Evolutionary conservation across 2,329 filamentous ascomycete genomes (phyloP).

Genomic region (Teratosphaeria pseudoeucalypti): DNA sequence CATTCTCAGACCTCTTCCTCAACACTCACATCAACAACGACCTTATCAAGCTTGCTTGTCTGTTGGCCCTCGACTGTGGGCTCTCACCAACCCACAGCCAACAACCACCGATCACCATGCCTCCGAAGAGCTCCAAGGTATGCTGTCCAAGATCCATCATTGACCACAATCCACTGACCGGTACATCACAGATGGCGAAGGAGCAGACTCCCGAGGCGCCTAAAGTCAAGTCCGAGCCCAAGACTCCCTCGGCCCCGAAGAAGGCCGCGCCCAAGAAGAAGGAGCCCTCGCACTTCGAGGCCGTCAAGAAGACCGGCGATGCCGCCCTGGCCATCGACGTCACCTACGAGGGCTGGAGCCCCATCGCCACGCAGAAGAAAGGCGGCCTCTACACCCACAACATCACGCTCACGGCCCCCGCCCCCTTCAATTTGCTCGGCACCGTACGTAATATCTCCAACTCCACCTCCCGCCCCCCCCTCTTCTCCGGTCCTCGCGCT

Average conservation of each 20-base stretch:
- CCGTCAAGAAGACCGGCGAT: slow-evolving; percentile 7
- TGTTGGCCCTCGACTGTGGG: neutral
- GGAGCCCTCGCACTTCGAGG: slow-evolving; percentile 5
- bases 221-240: slow-evolving; percentile 7
- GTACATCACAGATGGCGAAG: slow-evolving; percentile 3
- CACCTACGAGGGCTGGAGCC: slow-evolving; percentile 12
- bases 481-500: neutral
- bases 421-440: slow-evolving; percentile 23
- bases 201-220: slow-evolving; percentile 4
- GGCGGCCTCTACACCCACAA: slow-evolving; percentile 16
- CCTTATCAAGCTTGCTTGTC: neutral
- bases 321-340: slow-evolving; percentile 16
- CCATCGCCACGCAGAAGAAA: slow-evolving; percentile 13
- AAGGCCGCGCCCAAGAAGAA: slow-evolving; percentile 6
- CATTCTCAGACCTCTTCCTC: neutral
- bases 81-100: neutral
- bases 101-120: slow-evolving; percentile 7
- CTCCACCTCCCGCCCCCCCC: neutral
- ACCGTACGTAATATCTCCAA: slow-evolving; percentile 15
- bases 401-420: slow-evolving; percentile 22
- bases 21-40: neutral
- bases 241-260: slow-evolving; percentile 4
- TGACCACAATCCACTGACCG: neutral
- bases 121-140: slow-evolving; percentile 16
- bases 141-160: neutral